Evolutionary conservation across 768 basidiomycete species (phyloP).

Genomic region (Naganishia randhawae): DNA sequence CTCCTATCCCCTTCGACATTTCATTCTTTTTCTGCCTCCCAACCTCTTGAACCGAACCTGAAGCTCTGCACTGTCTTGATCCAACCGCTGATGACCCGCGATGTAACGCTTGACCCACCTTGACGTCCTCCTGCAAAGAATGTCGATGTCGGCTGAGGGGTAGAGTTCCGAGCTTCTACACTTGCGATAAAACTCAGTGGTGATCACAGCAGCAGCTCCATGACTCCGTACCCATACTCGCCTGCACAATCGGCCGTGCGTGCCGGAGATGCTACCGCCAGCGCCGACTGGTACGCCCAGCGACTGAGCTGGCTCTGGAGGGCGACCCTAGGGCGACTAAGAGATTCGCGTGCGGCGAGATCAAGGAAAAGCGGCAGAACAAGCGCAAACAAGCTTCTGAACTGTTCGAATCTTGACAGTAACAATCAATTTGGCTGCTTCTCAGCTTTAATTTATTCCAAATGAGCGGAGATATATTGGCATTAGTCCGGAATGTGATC

Average conservation of each 20-base stretch:
- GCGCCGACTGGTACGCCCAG: neutral
- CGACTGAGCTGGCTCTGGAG: neutral
- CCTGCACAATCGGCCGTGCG: neutral
- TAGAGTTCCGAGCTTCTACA: neutral
- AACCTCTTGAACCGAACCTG: neutral
- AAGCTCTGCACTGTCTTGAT: conserved; percentile 4
- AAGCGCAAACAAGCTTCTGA: neutral
- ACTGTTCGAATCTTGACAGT: neutral
- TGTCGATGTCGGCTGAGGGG: conserved; percentile 22
- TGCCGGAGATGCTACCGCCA: neutral
- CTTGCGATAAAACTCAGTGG: neutral
- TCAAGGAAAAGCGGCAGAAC: neutral
- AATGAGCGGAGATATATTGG: no score
- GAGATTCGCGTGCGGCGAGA: no score
- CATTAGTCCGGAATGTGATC: no score
- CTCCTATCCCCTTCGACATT: no score
- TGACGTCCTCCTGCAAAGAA: conserved; percentile 21
- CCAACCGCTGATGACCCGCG: neutral
- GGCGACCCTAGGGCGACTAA: no score
- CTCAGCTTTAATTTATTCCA: no score
- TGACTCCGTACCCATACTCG: conserved; percentile 1
- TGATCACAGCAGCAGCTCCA: neutral
- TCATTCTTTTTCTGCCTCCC: neutral
- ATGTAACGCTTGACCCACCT: conserved; percentile 14
- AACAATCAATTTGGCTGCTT: neutral